These are phyloP conservation scores for Penicillium cosmopolitanum DNA, from an alignment of 495 filamentous ascomycete genomes.

Conservation along the genomic window DNA sequence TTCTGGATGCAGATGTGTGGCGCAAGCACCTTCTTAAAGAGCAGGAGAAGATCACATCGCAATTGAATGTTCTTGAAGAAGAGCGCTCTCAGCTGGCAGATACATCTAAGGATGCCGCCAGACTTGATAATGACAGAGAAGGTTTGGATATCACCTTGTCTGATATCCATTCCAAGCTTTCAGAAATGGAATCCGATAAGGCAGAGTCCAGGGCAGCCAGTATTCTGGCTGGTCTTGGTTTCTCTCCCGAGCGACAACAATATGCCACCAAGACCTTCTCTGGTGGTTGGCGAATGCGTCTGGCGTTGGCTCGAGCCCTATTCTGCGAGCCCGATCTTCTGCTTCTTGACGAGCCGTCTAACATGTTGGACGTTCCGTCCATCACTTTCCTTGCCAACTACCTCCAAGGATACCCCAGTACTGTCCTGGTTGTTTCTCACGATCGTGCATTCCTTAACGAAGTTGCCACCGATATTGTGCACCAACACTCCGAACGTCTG, in stretches of 20 bases:
- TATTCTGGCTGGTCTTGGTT: constrained; percentile 95
- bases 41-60: constrained; percentile 85
- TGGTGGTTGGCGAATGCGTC: constrained; percentile 98
- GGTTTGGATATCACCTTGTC: constrained; percentile 85
- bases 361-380: constrained; percentile 99
- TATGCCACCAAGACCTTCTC: constrained; percentile 97
- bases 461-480: constrained; percentile 98
- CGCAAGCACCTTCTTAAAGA: constrained; percentile 92
- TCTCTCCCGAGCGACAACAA: constrained; percentile 91
- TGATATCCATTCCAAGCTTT: constrained; percentile 88
- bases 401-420: constrained; percentile 91
- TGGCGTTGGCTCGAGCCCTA: constrained; percentile 90
- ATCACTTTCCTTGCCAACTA: constrained; percentile 98
- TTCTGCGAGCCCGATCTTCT: constrained; percentile 98
- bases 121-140: constrained; percentile 83
- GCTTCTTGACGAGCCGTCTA: constrained; percentile 96
- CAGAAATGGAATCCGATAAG: constrained; percentile 99
- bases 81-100: constrained; percentile 80
- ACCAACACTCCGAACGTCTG: constrained; percentile 94
- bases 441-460: constrained; percentile 99
- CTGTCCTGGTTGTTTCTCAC: constrained; percentile 95
- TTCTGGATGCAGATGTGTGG: constrained; percentile 98
- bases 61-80: constrained; percentile 78
- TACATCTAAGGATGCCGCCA: constrained; percentile 81
- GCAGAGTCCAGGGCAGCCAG: constrained; percentile 93